Conservation (phyloP, 768 basidiomycete genomes). For the Termitomyces sp. region DNA sequence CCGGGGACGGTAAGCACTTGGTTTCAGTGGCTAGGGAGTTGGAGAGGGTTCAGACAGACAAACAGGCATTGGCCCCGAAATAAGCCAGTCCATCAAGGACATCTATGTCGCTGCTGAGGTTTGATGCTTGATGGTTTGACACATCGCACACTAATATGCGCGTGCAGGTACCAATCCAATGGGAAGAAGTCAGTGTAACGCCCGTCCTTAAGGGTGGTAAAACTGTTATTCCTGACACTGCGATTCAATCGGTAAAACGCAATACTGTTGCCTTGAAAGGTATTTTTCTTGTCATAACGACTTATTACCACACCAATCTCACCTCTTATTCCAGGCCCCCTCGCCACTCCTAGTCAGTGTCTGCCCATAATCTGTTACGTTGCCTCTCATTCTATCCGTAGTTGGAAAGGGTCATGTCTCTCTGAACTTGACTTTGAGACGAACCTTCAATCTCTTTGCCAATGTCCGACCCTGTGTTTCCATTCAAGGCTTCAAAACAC, state of each 20-base stretch:
- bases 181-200: slow-evolving; percentile 98
- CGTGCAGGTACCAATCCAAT: slow-evolving; percentile 87
- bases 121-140: slow-evolving; percentile 9
- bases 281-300: slow-evolving; percentile 21
- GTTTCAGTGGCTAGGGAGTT: neutral
- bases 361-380: neutral
- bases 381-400: slow-evolving; percentile 22
- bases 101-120: slow-evolving; percentile 90
- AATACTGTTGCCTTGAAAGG: slow-evolving; percentile 99
- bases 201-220: slow-evolving; percentile 93
- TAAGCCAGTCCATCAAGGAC: slow-evolving; percentile 90
- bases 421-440: slow-evolving; percentile 91
- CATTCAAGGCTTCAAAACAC: slow-evolving; percentile 95
- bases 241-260: slow-evolving; percentile 88
- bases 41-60: slow-evolving; percentile 9
- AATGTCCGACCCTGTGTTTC: slow-evolving; percentile 97
- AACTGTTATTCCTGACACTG: slow-evolving; percentile 91
- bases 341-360: slow-evolving; percentile 91
- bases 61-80: slow-evolving; percentile 96
- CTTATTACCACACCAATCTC: neutral
- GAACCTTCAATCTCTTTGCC: slow-evolving; percentile 98
- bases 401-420: slow-evolving; percentile 99
- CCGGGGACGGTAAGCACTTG: slow-evolving; percentile 77
- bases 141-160: neutral
- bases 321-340: slow-evolving; percentile 53